These are phyloP conservation scores for Calonectria honghensis DNA, from an alignment of 2,329 filamentous ascomycete species.

Conservation along the genomic window DNA sequence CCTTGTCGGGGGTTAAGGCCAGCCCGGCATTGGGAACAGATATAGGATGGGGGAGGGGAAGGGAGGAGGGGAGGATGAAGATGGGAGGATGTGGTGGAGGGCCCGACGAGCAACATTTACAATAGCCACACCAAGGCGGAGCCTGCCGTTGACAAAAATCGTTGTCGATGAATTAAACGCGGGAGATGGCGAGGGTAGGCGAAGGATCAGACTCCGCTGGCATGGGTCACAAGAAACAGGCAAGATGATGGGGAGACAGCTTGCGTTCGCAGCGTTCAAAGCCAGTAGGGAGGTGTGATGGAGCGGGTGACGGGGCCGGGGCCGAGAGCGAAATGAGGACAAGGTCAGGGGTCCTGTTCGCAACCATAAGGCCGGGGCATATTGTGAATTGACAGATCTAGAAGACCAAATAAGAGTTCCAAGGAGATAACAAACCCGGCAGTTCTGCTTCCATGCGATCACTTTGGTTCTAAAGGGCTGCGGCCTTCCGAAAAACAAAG, in stretches of 20 bases:
- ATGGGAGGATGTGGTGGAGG: conserved; percentile 42
- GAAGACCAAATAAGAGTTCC: conserved; percentile 42
- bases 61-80: conserved; percentile 26
- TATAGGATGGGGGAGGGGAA: conserved; percentile 29
- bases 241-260: conserved; percentile 53
- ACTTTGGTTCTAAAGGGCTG: not conserved
- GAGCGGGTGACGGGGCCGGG: conserved; percentile 55
- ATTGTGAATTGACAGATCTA: conserved; percentile 53
- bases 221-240: conserved; percentile 48
- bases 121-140: conserved; percentile 51
- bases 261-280: conserved; percentile 48
- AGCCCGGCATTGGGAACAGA: conserved; percentile 28
- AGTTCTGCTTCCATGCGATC: conserved; percentile 41
- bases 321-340: conserved; percentile 55
- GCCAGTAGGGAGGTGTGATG: conserved; percentile 54
- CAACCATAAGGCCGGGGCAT: conserved; percentile 55
- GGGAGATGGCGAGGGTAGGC: conserved; percentile 51
- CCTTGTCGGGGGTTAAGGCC: conserved; percentile 25
- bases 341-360: conserved; percentile 51
- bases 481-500: not conserved
- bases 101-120: conserved; percentile 38
- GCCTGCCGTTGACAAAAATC: conserved; percentile 50
- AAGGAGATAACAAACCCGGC: conserved; percentile 49
- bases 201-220: conserved; percentile 56
- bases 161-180: conserved; percentile 54